These are phyloP conservation scores for Albifimbria verrucaria DNA, from an alignment of 2,329 filamentous ascomycete genomes.

Conservation along the genomic window DNA sequence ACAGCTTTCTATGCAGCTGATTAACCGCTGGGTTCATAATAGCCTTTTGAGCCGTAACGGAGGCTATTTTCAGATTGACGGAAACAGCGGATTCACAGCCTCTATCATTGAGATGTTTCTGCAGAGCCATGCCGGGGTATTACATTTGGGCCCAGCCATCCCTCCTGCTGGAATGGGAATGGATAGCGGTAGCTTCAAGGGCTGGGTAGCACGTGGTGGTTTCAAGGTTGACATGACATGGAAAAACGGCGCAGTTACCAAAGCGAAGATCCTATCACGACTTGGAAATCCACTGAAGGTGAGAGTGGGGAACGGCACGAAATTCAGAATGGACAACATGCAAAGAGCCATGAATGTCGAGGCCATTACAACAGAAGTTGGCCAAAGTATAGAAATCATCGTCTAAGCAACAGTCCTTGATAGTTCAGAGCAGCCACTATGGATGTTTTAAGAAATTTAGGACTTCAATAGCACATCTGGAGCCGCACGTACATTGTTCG, in stretches of 20 bases:
- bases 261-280: not conserved
- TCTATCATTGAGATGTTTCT: conserved; percentile 42
- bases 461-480: too few species aligned
- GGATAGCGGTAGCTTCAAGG: conserved; percentile 14
- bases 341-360: not conserved
- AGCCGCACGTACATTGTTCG: too few species aligned
- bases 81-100: conserved; percentile 42
- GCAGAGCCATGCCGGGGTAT: conserved; percentile 27
- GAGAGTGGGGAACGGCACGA: not conserved
- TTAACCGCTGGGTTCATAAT: not conserved
- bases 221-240: conserved; percentile 16
- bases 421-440: too few species aligned
- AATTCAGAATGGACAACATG: not conserved
- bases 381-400: not conserved
- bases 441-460: too few species aligned
- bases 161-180: conserved; percentile 8
- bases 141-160: conserved; percentile 20
- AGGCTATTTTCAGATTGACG: conserved; percentile 24
- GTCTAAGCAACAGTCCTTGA: not conserved
- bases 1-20: not conserved
- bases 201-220: conserved; percentile 14
- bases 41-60: conserved; percentile 10
- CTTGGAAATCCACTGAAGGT: not conserved
- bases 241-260: conserved; percentile 14
- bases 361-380: not conserved